These are phyloP conservation scores for Rhizopogon vulgaris DNA, from an alignment of 768 basidiomycete species.

Conservation along the genomic window DNA sequence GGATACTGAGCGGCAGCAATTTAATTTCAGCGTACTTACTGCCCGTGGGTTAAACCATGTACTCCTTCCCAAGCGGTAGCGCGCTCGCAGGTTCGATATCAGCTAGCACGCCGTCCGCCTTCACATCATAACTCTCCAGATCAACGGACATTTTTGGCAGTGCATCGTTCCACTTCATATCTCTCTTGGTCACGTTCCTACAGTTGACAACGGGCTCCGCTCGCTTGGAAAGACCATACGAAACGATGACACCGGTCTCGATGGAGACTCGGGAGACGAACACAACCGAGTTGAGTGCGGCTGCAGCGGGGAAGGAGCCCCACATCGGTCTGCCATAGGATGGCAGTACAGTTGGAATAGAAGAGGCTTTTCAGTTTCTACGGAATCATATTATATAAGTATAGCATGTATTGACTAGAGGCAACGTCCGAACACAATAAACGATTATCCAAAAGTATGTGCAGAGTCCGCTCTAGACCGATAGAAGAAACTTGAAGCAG, in stretches of 20 bases:
- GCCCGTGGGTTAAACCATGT: too few species aligned
- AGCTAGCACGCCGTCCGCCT: conserved; percentile 68
- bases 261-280: conserved; percentile 82
- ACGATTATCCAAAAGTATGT: too few species aligned
- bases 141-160: conserved; percentile 86
- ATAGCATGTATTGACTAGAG: background rate
- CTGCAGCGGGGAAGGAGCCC: conserved; percentile 73
- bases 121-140: conserved; percentile 86
- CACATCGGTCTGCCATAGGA: conserved; percentile 88
- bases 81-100: conserved; percentile 70
- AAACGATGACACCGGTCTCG: conserved; percentile 46
- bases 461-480: too few species aligned
- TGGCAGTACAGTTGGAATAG: conserved; percentile 94
- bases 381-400: too few species aligned
- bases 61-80: conserved; percentile 63
- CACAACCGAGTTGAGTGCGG: conserved; percentile 75
- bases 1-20: too few species aligned
- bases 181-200: conserved; percentile 68
- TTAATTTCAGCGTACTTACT: too few species aligned
- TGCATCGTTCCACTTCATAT: conserved; percentile 90
- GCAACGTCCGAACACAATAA: too few species aligned
- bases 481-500: background rate
- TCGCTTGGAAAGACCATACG: conserved; percentile 67
- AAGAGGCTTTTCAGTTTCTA: too few species aligned
- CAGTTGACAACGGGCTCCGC: conserved; percentile 74